Evolutionary conservation across 2,329 filamentous ascomycete genomes (phyloP), one percentile per base, ranked within the genome.

Genomic region (Ophiostoma fasciatum): DNA sequence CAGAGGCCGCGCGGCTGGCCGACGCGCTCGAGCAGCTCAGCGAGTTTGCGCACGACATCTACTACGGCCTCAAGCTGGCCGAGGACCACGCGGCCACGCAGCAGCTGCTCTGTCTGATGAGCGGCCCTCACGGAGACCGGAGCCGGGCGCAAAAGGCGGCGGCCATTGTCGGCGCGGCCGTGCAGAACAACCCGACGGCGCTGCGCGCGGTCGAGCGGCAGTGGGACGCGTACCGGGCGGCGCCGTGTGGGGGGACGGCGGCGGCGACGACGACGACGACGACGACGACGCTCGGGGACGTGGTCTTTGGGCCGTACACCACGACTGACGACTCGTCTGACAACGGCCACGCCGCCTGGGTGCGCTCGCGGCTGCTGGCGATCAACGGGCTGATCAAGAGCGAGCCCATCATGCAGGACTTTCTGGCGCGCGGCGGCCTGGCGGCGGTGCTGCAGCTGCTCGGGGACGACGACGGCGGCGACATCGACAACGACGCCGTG

Each of bases 41-140:
- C 42, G 74, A 80, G 7, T 56, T 78, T 20, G 68, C 74, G 0
- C 74, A 80, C 51, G 76, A 79, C 52, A 71, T 79, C 43, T 80
- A 78, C 57, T 81, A 78, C 51, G 76, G 76, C 9, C 58, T 74
- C 14, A 70, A 76, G 50, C 64, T 79, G 39, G 61, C 66, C 17
- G 67, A 73, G 49, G 67, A 76, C 44, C 48, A 58, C 3, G 62
- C 64, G 3, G 65, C 66, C 2, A 45, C 76, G 35, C 62, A 61
- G 42, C 54, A 62, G n/a, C 61, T 79, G 2, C 55, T 78, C 40
- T 75, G 72, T 48, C 56, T 75, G 26, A 64, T 74, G 53, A 54
- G 53, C 20, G 43, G 46, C n/a, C n/a, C n/a, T n/a, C n/a, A n/a
- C n/a, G n/a, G n/a, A n/a, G n/a, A n/a, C n/a, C n/a, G n/a, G n/a